Evolutionary conservation across 1,284 basidiomycete genomes (phyloP), one percentile per base, ranked within the genome.

Genomic region (Irpex sp.): DNA sequence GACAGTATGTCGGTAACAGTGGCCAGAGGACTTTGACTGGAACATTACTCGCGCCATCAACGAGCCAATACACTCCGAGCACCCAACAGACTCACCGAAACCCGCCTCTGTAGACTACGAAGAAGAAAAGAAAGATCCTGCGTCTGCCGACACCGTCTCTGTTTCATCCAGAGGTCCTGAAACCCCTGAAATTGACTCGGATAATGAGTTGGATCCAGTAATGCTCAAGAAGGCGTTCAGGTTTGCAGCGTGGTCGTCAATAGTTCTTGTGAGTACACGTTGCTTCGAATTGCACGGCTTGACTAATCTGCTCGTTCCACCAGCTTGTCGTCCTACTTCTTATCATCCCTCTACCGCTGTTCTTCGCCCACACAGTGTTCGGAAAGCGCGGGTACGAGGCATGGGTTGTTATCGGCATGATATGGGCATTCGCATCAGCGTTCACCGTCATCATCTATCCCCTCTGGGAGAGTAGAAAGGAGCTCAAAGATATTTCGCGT

Each of bases 1-100:
- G 26, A 26, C 26, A 26, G 3, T 26, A 26, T 34, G 15, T 49
- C 6, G 13, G n/a, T 61, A 26, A 15, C 63, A 92, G 89, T 86
- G 84, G 80, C 94, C 94, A 0, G 92, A 89, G 37, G 73, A 92
- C 73, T 96, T 89, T 70, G 86, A 94, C 75, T 97, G 92, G 75
- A 85, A 85, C 47, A 76, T 82, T 37, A 96, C 93, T 0, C 86
- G 93, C 9, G 83, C 85, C 0, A 89, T 95, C 74, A 94, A 94
- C 74, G 72, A 71, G 6, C 81, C 79, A 57, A 9, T 11, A 1
- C 4, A 40, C n/a, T 13, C 36, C 44, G 49, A 40, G 13, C 9
- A 31, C 15, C 49, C 26, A 3, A 17, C 47, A n/a, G 15, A 36
- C 40, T 58, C 48, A 21, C 57, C 57, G 3, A 63, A 55, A 21